Conservation (phyloP, 148 eudicot species). For the Suaeda aralocaspica region DNA sequence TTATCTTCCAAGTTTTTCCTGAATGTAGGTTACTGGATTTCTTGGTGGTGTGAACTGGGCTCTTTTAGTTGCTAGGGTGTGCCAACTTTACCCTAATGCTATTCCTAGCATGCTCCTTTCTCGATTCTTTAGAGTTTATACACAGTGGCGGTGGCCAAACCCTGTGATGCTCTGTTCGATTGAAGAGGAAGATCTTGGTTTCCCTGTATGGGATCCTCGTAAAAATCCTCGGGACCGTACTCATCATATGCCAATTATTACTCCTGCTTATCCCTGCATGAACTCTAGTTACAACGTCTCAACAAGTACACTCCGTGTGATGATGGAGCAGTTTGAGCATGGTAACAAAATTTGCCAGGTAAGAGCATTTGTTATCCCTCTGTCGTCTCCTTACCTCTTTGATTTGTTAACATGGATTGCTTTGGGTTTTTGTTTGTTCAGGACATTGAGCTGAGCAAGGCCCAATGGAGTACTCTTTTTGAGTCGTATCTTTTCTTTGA, state of each 20-base stretch:
- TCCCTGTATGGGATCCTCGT: slow-evolving; percentile 91
- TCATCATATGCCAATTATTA: slow-evolving; percentile 92
- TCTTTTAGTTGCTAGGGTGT: slow-evolving; percentile 81
- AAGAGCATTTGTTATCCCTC: slow-evolving; percentile 15
- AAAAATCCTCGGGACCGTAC: slow-evolving; percentile 75
- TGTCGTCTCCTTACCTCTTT: neutral
- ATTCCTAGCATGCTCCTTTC: slow-evolving; percentile 88
- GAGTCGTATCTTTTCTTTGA: slow-evolving; percentile 78
- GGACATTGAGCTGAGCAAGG: slow-evolving; percentile 79
- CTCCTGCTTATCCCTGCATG: slow-evolving; percentile 97
- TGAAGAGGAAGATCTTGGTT: slow-evolving; percentile 79
- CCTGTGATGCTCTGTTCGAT: slow-evolving; percentile 90
- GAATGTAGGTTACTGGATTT: slow-evolving; percentile 76
- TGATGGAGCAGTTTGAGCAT: slow-evolving; percentile 79
- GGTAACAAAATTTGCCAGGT: slow-evolving; percentile 84
- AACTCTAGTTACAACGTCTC: slow-evolving; percentile 98
- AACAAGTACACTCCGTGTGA: slow-evolving; percentile 77
- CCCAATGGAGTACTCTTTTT: slow-evolving; percentile 67
- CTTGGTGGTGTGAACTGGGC: slow-evolving; percentile 99
- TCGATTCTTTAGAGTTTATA: slow-evolving; percentile 85
- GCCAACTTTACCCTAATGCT: slow-evolving; percentile 92
- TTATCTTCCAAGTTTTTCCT: neutral
- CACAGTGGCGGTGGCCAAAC: slow-evolving; percentile 94
- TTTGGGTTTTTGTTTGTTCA: slow-evolving; percentile 21
- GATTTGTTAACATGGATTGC: slow-evolving; percentile 4